Base-by-base conservation (phyloP, 768 basidiomycete species). In the Phaeotremella skinneri region DNA sequence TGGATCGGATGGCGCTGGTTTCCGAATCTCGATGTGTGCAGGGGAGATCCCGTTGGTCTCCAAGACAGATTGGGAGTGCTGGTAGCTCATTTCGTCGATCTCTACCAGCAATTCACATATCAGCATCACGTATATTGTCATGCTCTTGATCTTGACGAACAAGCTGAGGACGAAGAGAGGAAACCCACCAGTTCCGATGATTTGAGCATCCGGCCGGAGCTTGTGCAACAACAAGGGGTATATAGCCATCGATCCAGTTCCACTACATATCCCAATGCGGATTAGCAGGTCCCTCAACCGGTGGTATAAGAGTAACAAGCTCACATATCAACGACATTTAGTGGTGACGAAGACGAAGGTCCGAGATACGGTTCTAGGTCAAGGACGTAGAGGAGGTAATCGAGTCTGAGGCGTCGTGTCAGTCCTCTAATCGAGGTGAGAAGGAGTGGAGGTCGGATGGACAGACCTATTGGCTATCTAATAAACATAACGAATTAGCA, bases 231-330 rank as follows among this genome's bases (percentile, higher is more conserved):
- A 80, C 1, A 97, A 79, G 0, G 93, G 87, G 64, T 96, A 98
- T 55, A 98, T 90, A 0, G 85, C 88, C 0, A 89, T 89, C 5
- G 91, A 86, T 0, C 94, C 94, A 6, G 92, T 94, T 21, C 94
- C 94, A 37, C 91, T 90, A 62, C 13, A 13, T 7, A 17, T 37
- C 34, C 34, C 17, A n/a, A n/a, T n/a, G n/a, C n/a, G 34, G 7
- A 37, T 37, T 37, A 37, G 34, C 34, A 7, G 17, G 17, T 6
- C 23, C 21, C 43, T 7, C 43, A 9, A 45, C 9, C 7, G 6
- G 6, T 6, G 7, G 7, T 27, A 1, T 4, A 47, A 4, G 13
- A 54, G 27, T 47, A 13, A 27, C 17, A 25, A 23, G 50, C 85
- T 52, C 72, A 91, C 91, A 93, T 83, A 66, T 93, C 90, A 7